Conservation (phyloP, 768 basidiomycete species). For the Clavulina sp. region DNA sequence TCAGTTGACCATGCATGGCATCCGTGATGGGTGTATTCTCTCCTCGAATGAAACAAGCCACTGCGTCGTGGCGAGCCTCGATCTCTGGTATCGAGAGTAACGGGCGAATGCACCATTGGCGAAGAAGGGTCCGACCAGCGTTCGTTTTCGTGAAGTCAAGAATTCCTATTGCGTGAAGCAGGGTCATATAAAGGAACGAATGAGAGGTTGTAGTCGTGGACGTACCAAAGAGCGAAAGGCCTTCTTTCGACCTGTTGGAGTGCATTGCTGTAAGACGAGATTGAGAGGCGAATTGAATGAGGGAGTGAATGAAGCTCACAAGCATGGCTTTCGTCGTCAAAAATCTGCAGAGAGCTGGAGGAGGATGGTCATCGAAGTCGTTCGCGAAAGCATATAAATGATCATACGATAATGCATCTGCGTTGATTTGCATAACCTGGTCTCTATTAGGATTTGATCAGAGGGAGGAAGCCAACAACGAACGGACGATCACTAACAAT, state of each 20-base stretch:
- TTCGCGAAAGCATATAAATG: no score
- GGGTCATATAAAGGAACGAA: no score
- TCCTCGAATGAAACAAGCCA: conserved; percentile 51
- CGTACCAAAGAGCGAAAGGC: conserved; percentile 77
- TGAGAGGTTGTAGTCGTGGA: conserved; percentile 11
- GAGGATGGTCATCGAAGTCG: no score
- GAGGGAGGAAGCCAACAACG: neutral
- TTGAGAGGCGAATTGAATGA: no score
- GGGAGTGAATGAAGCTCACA: no score
- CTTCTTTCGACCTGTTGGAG: conserved; percentile 72
- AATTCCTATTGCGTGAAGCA: conserved; percentile 52
- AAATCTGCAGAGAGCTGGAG: conserved; percentile 71
- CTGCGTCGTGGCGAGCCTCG: conserved; percentile 60
- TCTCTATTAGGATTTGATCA: conserved; percentile 31
- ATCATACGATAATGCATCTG: conserved; percentile 67
- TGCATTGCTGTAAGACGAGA: no score
- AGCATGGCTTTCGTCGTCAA: conserved; percentile 74
- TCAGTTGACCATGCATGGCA: conserved; percentile 46
- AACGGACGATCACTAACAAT: conserved; percentile 29
- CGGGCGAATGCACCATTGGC: conserved; percentile 80
- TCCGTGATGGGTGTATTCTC: conserved; percentile 45
- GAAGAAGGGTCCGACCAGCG: conserved; percentile 56
- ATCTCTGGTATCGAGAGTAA: conserved; percentile 56
- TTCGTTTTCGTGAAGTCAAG: conserved; percentile 64
- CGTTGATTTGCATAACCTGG: conserved; percentile 79